These are phyloP conservation scores for Plenodomus biglobosus DNA, from an alignment of 2,329 filamentous ascomycete species.

Conservation along the genomic window DNA sequence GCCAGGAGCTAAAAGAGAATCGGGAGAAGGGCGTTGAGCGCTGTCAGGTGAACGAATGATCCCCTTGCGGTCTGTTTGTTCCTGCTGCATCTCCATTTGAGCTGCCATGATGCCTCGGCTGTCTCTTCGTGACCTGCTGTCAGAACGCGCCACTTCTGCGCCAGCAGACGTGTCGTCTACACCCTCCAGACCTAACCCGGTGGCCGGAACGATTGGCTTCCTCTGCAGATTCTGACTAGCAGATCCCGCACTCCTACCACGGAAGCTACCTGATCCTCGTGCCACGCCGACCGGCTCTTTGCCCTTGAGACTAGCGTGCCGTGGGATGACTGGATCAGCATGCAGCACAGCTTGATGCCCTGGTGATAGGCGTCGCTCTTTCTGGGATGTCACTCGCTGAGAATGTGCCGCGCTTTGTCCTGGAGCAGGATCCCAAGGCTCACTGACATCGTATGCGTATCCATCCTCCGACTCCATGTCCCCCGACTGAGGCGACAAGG, in stretches of 20 bases:
- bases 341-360: constrained; percentile 17
- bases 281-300: constrained; percentile 36
- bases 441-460: constrained; percentile 34
- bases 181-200: constrained; percentile 38
- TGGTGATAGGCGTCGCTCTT: constrained; percentile 18
- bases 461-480: constrained; percentile 34
- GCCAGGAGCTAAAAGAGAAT: constrained; percentile 34
- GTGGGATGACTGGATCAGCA: constrained; percentile 19
- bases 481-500: constrained; percentile 26
- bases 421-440: constrained; percentile 40
- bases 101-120: constrained; percentile 40
- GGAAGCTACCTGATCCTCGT: constrained; percentile 34
- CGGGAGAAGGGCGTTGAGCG: constrained; percentile 32
- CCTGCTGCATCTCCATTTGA: constrained; percentile 44
- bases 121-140: constrained; percentile 37
- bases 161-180: constrained; percentile 32
- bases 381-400: constrained; percentile 24
- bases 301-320: constrained; percentile 32
- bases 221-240: constrained; percentile 22
- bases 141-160: constrained; percentile 36
- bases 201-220: constrained; percentile 24
- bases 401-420: constrained; percentile 19
- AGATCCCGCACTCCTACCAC: constrained; percentile 29
- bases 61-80: constrained; percentile 42
- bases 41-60: constrained; percentile 37